Percentiles rank a stretch among this genome's conserved stretches.
phyloP scores from a whole-genome alignment of 495 filamentous ascomycete genomes.

The Terfezia boudieri region DNA sequence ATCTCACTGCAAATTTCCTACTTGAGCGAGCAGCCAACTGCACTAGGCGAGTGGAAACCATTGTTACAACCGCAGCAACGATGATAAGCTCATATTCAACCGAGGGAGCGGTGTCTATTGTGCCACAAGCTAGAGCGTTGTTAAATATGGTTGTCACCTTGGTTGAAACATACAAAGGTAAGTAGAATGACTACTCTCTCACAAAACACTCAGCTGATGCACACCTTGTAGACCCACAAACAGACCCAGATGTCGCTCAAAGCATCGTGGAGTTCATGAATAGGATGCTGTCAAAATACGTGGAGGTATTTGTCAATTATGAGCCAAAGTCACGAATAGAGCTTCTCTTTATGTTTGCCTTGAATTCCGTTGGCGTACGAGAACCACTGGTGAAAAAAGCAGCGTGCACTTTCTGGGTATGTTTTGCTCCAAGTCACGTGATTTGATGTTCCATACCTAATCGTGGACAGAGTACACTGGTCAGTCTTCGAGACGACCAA shows the following conservation, averaged over 20 bases:
- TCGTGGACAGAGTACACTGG: conserved; percentile 8
- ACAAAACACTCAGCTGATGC: conserved; percentile 6
- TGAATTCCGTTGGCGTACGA: conserved; percentile 44
- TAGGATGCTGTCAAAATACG: conserved; percentile 42
- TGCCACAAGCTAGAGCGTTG: conserved; percentile 29
- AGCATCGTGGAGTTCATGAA: conserved; percentile 51
- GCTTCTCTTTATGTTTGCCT: conserved; percentile 53
- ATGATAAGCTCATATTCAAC: conserved; percentile 45
- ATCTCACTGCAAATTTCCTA: conserved; percentile 49
- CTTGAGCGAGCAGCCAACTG: conserved; percentile 31
- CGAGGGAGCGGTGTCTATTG: conserved; percentile 24
- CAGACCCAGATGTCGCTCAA: conserved; percentile 62
- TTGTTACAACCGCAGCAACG: conserved; percentile 57
- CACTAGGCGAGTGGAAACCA: conserved; percentile 45
- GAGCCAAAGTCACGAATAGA: conserved; percentile 32
- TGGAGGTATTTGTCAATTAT: conserved; percentile 30
- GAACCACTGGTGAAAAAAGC: conserved; percentile 65
- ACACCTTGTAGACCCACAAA: conserved; percentile 24
- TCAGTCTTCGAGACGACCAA: conserved; percentile 2
- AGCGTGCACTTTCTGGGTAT: conserved; percentile 62
- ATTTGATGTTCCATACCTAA: background rate
- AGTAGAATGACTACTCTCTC: conserved; percentile 12
- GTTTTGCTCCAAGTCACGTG: conserved; percentile 12
- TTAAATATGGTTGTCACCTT: conserved; percentile 43
- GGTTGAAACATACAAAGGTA: conserved; percentile 39